These are phyloP conservation scores for Boletus tomentosulus DNA, from an alignment of 768 basidiomycete species.

Conservation along the genomic window DNA sequence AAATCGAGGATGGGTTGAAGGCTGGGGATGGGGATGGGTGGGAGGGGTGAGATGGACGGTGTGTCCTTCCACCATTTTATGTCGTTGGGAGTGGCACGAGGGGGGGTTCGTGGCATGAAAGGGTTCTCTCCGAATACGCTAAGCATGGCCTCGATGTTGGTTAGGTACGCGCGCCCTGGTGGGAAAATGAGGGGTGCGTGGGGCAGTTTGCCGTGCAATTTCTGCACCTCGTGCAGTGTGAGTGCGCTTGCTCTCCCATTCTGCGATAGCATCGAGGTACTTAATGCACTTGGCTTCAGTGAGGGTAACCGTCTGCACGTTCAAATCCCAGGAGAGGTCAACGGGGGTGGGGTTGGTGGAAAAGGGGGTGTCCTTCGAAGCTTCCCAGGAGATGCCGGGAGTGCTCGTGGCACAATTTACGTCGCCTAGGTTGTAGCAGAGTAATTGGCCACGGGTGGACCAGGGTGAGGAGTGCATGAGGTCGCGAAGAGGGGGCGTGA, in stretches of 20 bases:
- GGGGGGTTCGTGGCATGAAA: not conserved
- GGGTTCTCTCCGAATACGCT: not conserved
- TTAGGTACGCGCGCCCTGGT: not conserved
- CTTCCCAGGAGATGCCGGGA: conserved; percentile 5
- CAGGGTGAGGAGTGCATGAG: not conserved
- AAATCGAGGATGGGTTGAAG: not conserved
- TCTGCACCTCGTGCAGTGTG: not conserved
- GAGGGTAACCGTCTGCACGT: conserved; percentile 11
- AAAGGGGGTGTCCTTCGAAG: conserved; percentile 5
- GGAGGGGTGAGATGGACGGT: not conserved
- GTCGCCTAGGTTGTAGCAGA: not conserved
- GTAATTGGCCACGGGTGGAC: not conserved
- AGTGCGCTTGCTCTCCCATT: not conserved
- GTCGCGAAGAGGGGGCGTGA: too few species aligned
- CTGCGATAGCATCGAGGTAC: not conserved
- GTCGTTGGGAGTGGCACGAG: not conserved
- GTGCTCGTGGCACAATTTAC: not conserved
- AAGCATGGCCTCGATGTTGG: not conserved
- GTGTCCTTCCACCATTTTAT: not conserved
- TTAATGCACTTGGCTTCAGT: not conserved
- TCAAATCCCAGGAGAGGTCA: conserved; percentile 36
- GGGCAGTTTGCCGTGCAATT: not conserved
- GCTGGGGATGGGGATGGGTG: not conserved
- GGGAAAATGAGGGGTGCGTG: not conserved
- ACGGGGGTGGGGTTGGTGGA: not conserved